Base-by-base conservation (phyloP, 2,329 filamentous ascomycete species). In the Xylaria sp. region DNA sequence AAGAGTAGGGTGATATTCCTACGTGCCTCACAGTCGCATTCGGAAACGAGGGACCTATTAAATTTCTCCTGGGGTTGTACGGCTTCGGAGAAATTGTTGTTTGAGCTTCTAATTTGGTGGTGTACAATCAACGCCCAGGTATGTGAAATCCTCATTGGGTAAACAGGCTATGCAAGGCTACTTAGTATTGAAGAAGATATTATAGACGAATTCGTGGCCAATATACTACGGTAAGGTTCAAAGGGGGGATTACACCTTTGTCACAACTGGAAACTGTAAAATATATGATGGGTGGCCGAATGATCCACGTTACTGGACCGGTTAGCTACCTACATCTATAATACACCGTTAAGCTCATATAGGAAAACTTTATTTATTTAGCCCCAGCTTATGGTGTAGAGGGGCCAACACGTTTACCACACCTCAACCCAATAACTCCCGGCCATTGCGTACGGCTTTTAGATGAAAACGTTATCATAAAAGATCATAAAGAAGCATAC, bases 391-490 rank as follows among this genome's bases (percentile, higher is more conserved):
- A 56, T 31, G n/a, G 39, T 33, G 17, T 33, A 38, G 25, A 42
- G 7, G 45, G 42, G 27, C 11, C 42, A 58, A 20, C 53, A 20
- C 49, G 47, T 50, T 56, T 64, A 64, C 56, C 65, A 42, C 55
- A 31, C 45, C 44, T 50, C 42, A 53, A 45, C 27, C 36, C 39
- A n/a, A 54, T 33, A 22, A 54, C 17, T 25, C 31, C 42, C 9
- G n/a, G 22, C 25, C 6, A 54, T 29, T 33, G 17, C 20, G 11
- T 49, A 55, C 29, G 10, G n/a, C 25, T 17, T 36, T 59, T 25
- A 58, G 62, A 42, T 59, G 25, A 66, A 42, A 63, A 63, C 49
- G 49, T 47, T 29, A 60, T 45, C 49, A 56, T 49, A 11, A 61
- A 44, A 45, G 51, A 64, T 33, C 56, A n/a, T n/a, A n/a, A n/a